These are phyloP conservation scores for Colletotrichum lupini DNA, from an alignment of 2,329 filamentous ascomycete genomes.

Conservation along the genomic window DNA sequence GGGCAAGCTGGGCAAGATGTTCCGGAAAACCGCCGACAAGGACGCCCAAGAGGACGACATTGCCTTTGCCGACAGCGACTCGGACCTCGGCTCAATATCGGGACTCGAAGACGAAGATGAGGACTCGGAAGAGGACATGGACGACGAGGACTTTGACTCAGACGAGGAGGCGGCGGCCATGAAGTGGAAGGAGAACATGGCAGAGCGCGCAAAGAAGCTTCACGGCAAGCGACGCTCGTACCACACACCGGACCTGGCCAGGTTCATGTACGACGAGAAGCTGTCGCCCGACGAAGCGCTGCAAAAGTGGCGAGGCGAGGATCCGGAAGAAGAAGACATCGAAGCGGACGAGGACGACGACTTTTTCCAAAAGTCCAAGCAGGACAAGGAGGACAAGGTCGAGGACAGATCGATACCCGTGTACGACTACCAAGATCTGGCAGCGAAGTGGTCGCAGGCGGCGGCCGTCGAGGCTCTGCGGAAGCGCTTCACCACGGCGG, in stretches of 20 bases:
- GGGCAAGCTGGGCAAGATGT: constrained; percentile 70
- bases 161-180: constrained; percentile 79
- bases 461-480: constrained; percentile 82
- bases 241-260: constrained; percentile 83
- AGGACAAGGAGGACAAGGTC: constrained; percentile 75
- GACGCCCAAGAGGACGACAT: constrained; percentile 75
- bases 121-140: constrained; percentile 53
- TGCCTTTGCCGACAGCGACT: constrained; percentile 96
- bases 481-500: constrained; percentile 78
- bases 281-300: constrained; percentile 81
- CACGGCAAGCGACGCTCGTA: constrained; percentile 79
- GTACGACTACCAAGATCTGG: constrained; percentile 84
- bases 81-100: constrained; percentile 91
- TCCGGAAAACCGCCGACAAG: constrained; percentile 62
- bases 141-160: constrained; percentile 63
- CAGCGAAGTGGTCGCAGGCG: constrained; percentile 85
- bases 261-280: constrained; percentile 88
- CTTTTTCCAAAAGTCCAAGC: constrained; percentile 73
- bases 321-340: constrained; percentile 66
- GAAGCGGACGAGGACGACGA: constrained; percentile 68
- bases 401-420: constrained; percentile 84
- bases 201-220: constrained; percentile 77
- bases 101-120: constrained; percentile 59
- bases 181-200: constrained; percentile 90
- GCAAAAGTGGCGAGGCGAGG: constrained; percentile 81